Evolutionary conservation across 2,329 filamentous ascomycete genomes (phyloP).

Genomic region (Aureobasidium sp.): DNA sequence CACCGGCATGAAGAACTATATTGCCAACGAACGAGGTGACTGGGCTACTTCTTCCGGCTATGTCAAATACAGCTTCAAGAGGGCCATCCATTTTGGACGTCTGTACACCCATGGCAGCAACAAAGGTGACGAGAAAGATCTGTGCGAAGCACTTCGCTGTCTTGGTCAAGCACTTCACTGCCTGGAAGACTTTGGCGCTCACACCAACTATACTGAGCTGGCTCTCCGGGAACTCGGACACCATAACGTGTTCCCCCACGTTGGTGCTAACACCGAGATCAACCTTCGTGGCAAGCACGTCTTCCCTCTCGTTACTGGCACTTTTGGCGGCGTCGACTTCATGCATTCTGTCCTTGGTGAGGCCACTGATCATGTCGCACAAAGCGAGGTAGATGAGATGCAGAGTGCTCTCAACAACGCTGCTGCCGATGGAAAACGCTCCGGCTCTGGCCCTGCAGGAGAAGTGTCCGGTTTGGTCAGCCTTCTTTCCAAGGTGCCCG

Average conservation of each 20-base stretch:
- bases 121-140: constrained; percentile 63
- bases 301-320: constrained; percentile 81
- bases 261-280: constrained; percentile 67
- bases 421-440: constrained; percentile 18
- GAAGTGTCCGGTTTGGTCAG: constrained; percentile 52
- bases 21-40: constrained; percentile 70
- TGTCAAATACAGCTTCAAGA: constrained; percentile 64
- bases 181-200: constrained; percentile 84
- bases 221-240: constrained; percentile 83
- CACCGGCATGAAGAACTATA: constrained; percentile 72
- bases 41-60: constrained; percentile 79
- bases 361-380: constrained; percentile 80
- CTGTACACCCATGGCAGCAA: constrained; percentile 53
- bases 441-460: constrained; percentile 27
- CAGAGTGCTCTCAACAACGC: constrained; percentile 43
- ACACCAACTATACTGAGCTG: constrained; percentile 89
- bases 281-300: constrained; percentile 64
- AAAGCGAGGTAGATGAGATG: constrained; percentile 84
- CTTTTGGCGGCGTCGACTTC: constrained; percentile 92
- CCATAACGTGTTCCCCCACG: constrained; percentile 74
- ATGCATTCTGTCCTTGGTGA: constrained; percentile 75
- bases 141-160: constrained; percentile 79
- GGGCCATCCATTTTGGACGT: constrained; percentile 73
- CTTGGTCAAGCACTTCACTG: constrained; percentile 86
- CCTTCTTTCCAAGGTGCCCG: constrained; percentile 68